Base-by-base conservation (phyloP, 805 yeast species). In the Teunomyces lycoperdinae region DNA sequence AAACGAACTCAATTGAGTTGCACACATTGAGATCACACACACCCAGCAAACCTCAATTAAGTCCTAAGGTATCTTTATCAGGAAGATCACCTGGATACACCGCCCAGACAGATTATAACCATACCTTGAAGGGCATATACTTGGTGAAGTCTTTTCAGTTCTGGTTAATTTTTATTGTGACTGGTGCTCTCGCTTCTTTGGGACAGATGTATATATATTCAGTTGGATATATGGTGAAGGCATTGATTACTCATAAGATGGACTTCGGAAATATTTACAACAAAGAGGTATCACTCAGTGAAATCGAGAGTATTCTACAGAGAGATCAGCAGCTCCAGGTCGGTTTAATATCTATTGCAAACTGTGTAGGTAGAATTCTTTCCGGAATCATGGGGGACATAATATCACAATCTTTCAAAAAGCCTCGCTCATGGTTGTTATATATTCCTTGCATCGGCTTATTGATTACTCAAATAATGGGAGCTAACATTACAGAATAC, bases 281-380 rank as follows among this genome's bases (percentile, higher is more conserved):
- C 26, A 16, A n/a, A 14, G 42, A 26, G 7, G 16, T 46, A n/a
- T 39, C 48, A 3, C 16, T 38, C 2, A 54, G 42, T 14, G 50
- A 55, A 17, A 52, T 66, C 4, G 71, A 66, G 8, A 58, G 60
- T 9, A 52, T 70, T 42, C 70, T 80, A 29, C 85, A 79, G 57
- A 63, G 65, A 40, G 74, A 80, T 48, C 95, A 87, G 61, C 85
- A 85, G 46, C 65, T 75, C 29, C 94, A 87, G 62, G 95, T 87
- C 10, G 83, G 88, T 2, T 58, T 84, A n/a, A 64, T 87, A 4
- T 86, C 92, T 2, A 58, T 84, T 11, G 76, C 84, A 27, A 85
- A 87, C 54, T 87, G 87, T 57, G 54, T 67, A 0, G 95, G 92
- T 2, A 69, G 95, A 46, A 63, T 87, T 5, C 46, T 74, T 2